Evolutionary conservation across 2,329 filamentous ascomycete species (phyloP).

Genomic region (Sarocladium brachiariae): DNA sequence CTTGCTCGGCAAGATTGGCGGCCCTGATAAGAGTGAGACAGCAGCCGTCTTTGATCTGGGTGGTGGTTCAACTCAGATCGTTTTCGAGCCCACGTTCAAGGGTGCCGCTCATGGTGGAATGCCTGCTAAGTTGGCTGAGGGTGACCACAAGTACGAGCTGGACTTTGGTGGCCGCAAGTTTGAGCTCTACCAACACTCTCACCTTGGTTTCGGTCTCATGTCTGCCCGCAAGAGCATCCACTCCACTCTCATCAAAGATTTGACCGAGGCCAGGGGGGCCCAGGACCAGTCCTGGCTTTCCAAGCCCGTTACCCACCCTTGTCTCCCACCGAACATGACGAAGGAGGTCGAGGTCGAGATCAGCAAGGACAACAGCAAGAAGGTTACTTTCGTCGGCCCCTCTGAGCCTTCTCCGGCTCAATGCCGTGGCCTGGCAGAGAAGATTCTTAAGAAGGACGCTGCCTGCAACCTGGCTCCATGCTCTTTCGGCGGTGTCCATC

Average conservation of each 20-base stretch:
- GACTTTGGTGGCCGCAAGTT: slow-evolving; percentile 87
- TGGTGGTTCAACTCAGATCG: slow-evolving; percentile 95
- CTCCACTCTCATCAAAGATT: slow-evolving; percentile 63
- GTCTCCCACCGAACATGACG: slow-evolving; percentile 73
- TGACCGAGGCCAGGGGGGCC: slow-evolving; percentile 54
- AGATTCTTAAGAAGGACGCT: slow-evolving; percentile 80
- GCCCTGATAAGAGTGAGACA: slow-evolving; percentile 80
- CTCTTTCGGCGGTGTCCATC: slow-evolving; percentile 96
- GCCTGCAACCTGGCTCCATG: slow-evolving; percentile 82
- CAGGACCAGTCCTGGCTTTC: slow-evolving; percentile 57
- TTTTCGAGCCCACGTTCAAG: slow-evolving; percentile 93
- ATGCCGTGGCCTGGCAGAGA: slow-evolving; percentile 85
- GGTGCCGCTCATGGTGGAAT: slow-evolving; percentile 66
- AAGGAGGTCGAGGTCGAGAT: slow-evolving; percentile 69
- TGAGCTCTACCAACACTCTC: slow-evolving; percentile 94
- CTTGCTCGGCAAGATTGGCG: slow-evolving; percentile 93
- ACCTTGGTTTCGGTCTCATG: slow-evolving; percentile 96
- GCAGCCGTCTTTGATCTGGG: slow-evolving; percentile 95
- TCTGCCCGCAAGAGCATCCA: slow-evolving; percentile 85
- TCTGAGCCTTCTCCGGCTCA: slow-evolving; percentile 68
- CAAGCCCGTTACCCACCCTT: slow-evolving; percentile 72
- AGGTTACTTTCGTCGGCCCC: slow-evolving; percentile 83
- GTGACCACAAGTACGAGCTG: slow-evolving; percentile 93
- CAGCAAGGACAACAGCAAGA: slow-evolving; percentile 42
- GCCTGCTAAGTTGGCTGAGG: slow-evolving; percentile 76